These are phyloP conservation scores for Aspergillus bombycis DNA, from an alignment of 2,329 filamentous ascomycete genomes.

Conservation along the genomic window DNA sequence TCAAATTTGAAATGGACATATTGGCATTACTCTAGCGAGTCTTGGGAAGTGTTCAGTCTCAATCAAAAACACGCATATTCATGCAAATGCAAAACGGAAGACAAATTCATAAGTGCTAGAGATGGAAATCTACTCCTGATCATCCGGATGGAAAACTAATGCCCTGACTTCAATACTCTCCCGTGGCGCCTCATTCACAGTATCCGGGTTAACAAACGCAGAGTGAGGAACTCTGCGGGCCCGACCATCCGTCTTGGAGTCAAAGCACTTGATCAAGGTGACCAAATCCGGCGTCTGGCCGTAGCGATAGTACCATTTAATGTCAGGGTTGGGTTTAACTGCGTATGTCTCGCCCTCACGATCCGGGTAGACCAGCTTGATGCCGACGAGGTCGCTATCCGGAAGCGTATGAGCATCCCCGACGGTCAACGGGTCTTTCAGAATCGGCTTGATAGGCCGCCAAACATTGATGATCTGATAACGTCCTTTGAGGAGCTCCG, in stretches of 20 bases:
- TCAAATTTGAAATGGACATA: neutral
- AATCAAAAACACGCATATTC: neutral
- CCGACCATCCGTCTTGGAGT: slow-evolving; percentile 59
- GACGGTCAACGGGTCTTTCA: slow-evolving; percentile 58
- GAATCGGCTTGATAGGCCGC: slow-evolving; percentile 55
- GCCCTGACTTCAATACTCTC: slow-evolving; percentile 62
- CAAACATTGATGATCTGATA: slow-evolving; percentile 57
- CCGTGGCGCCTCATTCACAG: slow-evolving; percentile 40
- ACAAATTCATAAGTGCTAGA: neutral
- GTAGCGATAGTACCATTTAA: slow-evolving; percentile 59
- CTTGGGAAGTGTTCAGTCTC: neutral
- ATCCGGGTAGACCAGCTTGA: slow-evolving; percentile 56
- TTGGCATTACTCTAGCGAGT: neutral
- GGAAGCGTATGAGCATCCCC: slow-evolving; percentile 55
- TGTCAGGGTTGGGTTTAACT: slow-evolving; percentile 46
- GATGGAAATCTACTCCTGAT: slow-evolving; percentile 25
- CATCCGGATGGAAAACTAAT: slow-evolving; percentile 56
- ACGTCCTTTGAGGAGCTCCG: slow-evolving; percentile 46
- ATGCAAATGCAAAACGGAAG: neutral
- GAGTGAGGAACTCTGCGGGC: slow-evolving; percentile 60
- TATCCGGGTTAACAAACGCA: slow-evolving; percentile 57
- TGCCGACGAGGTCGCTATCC: slow-evolving; percentile 55
- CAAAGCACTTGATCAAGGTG: slow-evolving; percentile 65
- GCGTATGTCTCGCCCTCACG: slow-evolving; percentile 55
- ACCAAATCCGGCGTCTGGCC: slow-evolving; percentile 58